A percentile compares a stretch with the other conserved stretches of the same genome.
phyloP scores from a whole-genome alignment of 2,329 filamentous ascomycete species.

The Botrytis tulipae region DNA sequence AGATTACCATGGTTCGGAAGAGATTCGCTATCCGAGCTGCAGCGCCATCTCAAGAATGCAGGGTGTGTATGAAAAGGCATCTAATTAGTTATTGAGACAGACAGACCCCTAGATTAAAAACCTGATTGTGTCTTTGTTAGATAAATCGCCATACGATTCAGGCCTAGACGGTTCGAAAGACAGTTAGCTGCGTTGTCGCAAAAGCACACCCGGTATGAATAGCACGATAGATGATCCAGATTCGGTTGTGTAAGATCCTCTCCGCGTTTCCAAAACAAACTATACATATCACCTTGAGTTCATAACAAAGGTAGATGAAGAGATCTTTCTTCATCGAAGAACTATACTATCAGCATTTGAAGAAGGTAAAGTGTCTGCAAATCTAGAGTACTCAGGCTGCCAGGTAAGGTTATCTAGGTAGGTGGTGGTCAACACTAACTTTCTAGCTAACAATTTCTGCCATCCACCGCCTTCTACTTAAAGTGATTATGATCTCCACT shows the following conservation, averaged over 20 bases:
- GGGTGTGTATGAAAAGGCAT: not conserved
- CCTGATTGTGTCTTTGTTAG: not conserved
- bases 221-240: not conserved
- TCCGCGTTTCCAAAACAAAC: not conserved
- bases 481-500: not conserved
- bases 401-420: not conserved
- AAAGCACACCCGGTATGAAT: not conserved
- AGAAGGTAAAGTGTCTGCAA: not conserved
- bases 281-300: not conserved
- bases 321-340: not conserved
- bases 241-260: not conserved
- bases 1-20: not conserved
- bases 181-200: not conserved
- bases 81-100: not conserved
- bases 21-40: not conserved
- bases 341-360: not conserved
- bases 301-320: not conserved
- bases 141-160: not conserved
- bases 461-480: conserved; percentile 7
- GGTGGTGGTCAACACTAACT: not conserved
- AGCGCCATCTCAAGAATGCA: not conserved
- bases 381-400: not conserved
- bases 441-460: not conserved
- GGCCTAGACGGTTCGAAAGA: not conserved
- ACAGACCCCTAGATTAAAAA: no score